These are phyloP conservation scores for Capronia coronata DNA, from an alignment of 2,329 filamentous ascomycete species.

Conservation along the genomic window DNA sequence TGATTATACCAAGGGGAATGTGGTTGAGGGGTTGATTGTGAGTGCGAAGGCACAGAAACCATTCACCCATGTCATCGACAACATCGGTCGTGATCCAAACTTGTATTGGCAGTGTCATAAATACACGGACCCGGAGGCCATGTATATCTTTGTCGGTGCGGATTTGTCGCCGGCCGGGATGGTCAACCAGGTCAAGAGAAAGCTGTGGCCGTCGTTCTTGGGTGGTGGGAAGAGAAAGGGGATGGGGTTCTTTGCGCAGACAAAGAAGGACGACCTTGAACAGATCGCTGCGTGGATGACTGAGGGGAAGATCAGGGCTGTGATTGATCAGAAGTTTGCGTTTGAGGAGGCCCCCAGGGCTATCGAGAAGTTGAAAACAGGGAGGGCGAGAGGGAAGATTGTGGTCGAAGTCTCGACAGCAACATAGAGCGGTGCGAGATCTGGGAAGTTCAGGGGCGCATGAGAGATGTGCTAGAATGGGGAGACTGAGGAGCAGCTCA, in stretches of 20 bases:
- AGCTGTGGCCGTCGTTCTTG: slow-evolving; percentile 42
- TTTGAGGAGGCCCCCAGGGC: slow-evolving; percentile 54
- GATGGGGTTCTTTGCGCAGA: slow-evolving; percentile 33
- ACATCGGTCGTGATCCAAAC: slow-evolving; percentile 46
- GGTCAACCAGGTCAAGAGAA: slow-evolving; percentile 32
- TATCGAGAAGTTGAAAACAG: slow-evolving; percentile 52
- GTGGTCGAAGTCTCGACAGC: slow-evolving; percentile 37
- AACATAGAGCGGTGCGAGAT: no score
- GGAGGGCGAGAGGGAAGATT: slow-evolving; percentile 54
- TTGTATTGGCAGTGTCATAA: slow-evolving; percentile 50
- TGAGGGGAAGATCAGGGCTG: slow-evolving; percentile 52
- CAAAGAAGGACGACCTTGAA: slow-evolving; percentile 42
- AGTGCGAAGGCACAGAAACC: not conserved
- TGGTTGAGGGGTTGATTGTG: slow-evolving; percentile 38
- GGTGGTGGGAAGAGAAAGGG: slow-evolving; percentile 44
- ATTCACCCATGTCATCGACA: slow-evolving; percentile 51
- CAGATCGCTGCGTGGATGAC: slow-evolving; percentile 50
- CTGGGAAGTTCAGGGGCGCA: no score
- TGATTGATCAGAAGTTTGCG: slow-evolving; percentile 51
- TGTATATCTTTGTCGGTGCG: slow-evolving; percentile 45
- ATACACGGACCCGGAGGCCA: slow-evolving; percentile 46
- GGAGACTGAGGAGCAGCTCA: no score
- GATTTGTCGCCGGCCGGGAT: slow-evolving; percentile 1
- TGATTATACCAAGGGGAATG: slow-evolving; percentile 47
- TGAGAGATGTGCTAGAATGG: no score